Conservation (phyloP, 257 asterid genomes). For the Ilex aquifolium region DNA sequence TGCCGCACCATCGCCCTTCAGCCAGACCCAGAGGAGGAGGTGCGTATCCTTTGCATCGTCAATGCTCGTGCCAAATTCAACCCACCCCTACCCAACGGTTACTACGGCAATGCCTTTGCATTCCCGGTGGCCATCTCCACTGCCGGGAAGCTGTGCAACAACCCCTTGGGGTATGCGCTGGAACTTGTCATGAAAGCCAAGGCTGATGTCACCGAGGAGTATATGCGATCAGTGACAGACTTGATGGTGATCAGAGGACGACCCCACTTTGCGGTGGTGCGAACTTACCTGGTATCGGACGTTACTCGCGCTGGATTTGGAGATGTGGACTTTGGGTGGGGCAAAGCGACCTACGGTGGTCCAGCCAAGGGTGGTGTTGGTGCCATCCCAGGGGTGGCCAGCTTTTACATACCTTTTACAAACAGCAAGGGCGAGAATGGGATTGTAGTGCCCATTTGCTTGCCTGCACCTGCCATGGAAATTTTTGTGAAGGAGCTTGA, state of each 20-base stretch:
- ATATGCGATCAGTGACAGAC: conserved; percentile 40
- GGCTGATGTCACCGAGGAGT: conserved; percentile 35
- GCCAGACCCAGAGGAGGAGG: conserved; percentile 32
- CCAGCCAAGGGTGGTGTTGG: conserved; percentile 1
- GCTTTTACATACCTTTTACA: background rate
- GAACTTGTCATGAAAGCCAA: conserved; percentile 38
- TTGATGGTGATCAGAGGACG: conserved; percentile 45
- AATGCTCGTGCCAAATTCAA: conserved; percentile 24
- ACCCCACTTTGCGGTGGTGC: conserved; percentile 31
- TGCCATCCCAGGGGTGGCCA: background rate
- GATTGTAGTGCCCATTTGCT: conserved; percentile 11
- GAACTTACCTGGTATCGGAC: conserved; percentile 6
- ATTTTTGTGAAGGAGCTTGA: conserved; percentile 1
- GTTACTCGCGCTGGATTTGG: conserved; percentile 8
- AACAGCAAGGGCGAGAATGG: conserved; percentile 11
- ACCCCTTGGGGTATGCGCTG: conserved; percentile 28
- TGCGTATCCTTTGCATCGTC: conserved; percentile 34
- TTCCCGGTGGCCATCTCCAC: conserved; percentile 33
- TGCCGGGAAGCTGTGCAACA: conserved; percentile 19
- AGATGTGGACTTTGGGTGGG: conserved; percentile 15
- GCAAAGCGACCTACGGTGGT: conserved; percentile 5
- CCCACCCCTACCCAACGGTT: conserved; percentile 40
- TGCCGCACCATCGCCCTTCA: conserved; percentile 44
- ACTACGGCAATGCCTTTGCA: conserved; percentile 47
- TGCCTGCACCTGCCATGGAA: conserved; percentile 12